Base-by-base conservation (phyloP, 805 yeast species). In the Hanseniaspora valbyensis region DNA sequence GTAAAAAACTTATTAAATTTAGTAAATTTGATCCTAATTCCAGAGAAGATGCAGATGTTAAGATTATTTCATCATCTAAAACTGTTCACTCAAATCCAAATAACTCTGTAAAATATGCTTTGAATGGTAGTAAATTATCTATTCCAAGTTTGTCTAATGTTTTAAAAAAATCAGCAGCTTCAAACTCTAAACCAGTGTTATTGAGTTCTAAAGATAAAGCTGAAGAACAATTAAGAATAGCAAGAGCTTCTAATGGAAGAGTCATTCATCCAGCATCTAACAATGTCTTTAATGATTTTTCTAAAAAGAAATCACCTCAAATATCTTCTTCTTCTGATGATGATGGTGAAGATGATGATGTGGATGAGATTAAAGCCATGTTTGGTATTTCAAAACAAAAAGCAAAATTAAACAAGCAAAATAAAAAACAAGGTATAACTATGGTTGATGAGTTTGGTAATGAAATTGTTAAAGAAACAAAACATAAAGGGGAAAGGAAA, bases 121-220 rank as follows among this genome's bases (percentile, higher is more conserved):
- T 78, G 2, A 78, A 74, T 53, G 81, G 42, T 3, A 39, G 42
- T 24, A 39, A 25, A n/a, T 13, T 39, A 9, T 21, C 26, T 4
- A 5, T 34, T 34, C 86, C 0, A 80, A 77, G 56, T 77, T 12
- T 34, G 12, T 7, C 21, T 16, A 72, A 55, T 81, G 73, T 61
- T 81, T 81, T 53, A 87, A 81, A 60, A 84, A 79, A 60, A 67
- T 90, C 73, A 80, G 1, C 78, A n/a, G n/a, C n/a, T n/a, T n/a
- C n/a, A 73, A 6, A 72, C 92, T 7, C 67, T n/a, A 53, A 53
- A n/a, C 37, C 52, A 4, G 36, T 50, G 8, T 12, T 32, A 0
- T 32, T 53, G 19, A 51, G 53, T 30, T 42, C 54, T 2, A 41
- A 41, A 29, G 54, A 50, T 24, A 50, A 56, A 43, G 68, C 62